Percentiles rank a stretch among this genome's conserved stretches.
Evolutionary conservation across 2,329 filamentous ascomycete species (phyloP).

Genomic region (Claviceps sp.): DNA sequence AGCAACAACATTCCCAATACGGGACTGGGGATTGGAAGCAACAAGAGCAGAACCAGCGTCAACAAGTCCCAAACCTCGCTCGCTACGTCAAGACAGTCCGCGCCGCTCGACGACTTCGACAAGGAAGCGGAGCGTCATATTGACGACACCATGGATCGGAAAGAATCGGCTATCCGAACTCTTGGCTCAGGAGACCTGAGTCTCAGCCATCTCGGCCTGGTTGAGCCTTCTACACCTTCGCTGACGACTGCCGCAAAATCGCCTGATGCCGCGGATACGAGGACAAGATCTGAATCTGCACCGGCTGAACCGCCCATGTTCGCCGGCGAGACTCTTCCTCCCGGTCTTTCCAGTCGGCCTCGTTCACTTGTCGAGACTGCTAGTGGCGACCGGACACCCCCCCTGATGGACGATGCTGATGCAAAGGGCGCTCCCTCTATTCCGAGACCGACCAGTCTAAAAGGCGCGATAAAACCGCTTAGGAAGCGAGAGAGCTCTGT

Average conservation of each 20-base stretch:
- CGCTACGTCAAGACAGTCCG: slow-evolving; percentile 18
- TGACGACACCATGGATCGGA: slow-evolving; percentile 34
- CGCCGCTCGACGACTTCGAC: slow-evolving; percentile 24
- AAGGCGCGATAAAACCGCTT: slow-evolving; percentile 46
- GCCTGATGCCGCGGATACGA: slow-evolving; percentile 32
- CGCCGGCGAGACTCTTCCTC: slow-evolving; percentile 16
- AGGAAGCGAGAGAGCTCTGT: slow-evolving; percentile 76
- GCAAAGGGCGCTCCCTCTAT: slow-evolving; percentile 37
- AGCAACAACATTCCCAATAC: slow-evolving; percentile 63
- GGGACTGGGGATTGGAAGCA: slow-evolving; percentile 37
- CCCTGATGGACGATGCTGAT: slow-evolving; percentile 48
- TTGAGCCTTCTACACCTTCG: slow-evolving; percentile 43
- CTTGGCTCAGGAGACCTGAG: slow-evolving; percentile 81
- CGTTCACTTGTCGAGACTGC: slow-evolving; percentile 38
- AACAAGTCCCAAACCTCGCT: slow-evolving; percentile 15
- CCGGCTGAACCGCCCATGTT: slow-evolving; percentile 30
- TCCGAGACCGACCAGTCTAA: slow-evolving; percentile 53
- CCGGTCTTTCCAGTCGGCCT: slow-evolving; percentile 27
- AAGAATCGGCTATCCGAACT: slow-evolving; percentile 72
- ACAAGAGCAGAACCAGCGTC: slow-evolving; percentile 19
- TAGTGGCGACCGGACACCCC: slow-evolving; percentile 48
- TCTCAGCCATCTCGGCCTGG: slow-evolving; percentile 74
- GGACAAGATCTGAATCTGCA: slow-evolving; percentile 44
- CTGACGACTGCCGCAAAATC: slow-evolving; percentile 41
- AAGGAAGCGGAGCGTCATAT: slow-evolving; percentile 18